Conservation (phyloP, 139 green algal species). For the Chlamydomonas schloesseri region DNA sequence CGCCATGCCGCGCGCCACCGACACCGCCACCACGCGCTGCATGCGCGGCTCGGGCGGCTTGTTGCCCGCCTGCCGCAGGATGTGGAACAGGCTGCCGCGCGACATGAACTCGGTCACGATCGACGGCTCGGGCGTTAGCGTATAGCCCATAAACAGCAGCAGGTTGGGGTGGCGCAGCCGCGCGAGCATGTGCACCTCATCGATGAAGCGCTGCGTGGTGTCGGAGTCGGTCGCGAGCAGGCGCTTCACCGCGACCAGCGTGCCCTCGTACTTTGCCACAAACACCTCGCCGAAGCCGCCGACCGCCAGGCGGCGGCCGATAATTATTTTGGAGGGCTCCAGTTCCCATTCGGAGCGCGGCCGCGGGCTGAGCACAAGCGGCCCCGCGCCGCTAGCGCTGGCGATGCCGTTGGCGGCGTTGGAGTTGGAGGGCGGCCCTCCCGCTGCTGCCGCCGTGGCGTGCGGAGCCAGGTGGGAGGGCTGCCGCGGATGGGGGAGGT, state of each 20-base stretch:
- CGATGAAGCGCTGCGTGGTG: conserved; percentile 60
- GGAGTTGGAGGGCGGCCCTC: too few relatives aligned
- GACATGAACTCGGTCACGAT: conserved; percentile 69
- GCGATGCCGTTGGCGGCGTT: too few relatives aligned
- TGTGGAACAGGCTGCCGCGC: conserved; percentile 62
- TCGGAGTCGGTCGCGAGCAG: conserved; percentile 63
- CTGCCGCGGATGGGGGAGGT: too few relatives aligned
- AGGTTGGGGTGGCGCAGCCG: conserved; percentile 75
- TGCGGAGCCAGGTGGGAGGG: too few relatives aligned
- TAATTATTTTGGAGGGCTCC: conserved; percentile 52
- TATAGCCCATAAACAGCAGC: conserved; percentile 78
- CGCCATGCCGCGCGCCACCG: conserved; percentile 77
- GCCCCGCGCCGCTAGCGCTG: too few relatives aligned
- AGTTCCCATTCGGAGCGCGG: conserved; percentile 66
- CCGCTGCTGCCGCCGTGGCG: too few relatives aligned
- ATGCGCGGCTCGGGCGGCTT: conserved; percentile 48
- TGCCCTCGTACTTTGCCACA: conserved; percentile 77
- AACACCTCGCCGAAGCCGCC: conserved; percentile 79
- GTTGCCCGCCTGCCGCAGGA: conserved; percentile 52
- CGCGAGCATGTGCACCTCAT: conserved; percentile 65
- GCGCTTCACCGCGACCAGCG: conserved; percentile 77
- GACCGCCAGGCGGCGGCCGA: conserved; percentile 65
- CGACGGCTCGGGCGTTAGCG: conserved; percentile 42
- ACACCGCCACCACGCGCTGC: conserved; percentile 64
- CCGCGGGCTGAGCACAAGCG: conserved; percentile 7